These are phyloP conservation scores for Brassica juncea DNA, from an alignment of 345 rosid species.

Conservation along the genomic window DNA sequence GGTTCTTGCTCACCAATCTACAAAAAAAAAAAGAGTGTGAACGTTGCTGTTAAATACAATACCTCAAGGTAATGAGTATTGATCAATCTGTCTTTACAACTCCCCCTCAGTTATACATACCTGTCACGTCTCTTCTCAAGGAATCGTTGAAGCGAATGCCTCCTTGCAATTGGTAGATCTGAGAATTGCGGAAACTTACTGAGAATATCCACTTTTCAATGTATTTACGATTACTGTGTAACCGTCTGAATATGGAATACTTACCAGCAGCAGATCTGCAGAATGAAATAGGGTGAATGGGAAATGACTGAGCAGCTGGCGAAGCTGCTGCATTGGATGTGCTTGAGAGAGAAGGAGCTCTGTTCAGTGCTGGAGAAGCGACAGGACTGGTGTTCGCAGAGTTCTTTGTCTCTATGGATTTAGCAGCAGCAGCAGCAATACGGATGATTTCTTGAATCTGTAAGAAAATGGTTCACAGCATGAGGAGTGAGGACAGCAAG, in stretches of 20 bases:
- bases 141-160: conserved; percentile 86
- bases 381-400: conserved; percentile 41
- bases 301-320: conserved; percentile 48
- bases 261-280: conserved; percentile 86
- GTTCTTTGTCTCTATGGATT: conserved; percentile 52
- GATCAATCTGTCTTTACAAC: conserved; percentile 12
- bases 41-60: conserved; percentile 17
- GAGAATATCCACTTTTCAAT: conserved; percentile 10
- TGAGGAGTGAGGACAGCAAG: not conserved
- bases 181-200: conserved; percentile 22
- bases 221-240: not conserved
- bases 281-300: conserved; percentile 50
- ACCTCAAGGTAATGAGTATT: not conserved
- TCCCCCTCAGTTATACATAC: conserved; percentile 40
- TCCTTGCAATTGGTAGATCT: conserved; percentile 88
- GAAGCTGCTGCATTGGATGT: conserved; percentile 64
- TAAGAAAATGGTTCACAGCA: not conserved
- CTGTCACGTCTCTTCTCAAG: conserved; percentile 92
- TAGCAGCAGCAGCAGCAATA: conserved; percentile 59
- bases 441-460: conserved; percentile 75
- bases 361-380: conserved; percentile 59
- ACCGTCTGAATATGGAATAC: conserved; percentile 1
- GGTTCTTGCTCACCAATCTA: conserved; percentile 79
- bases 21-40: not conserved
- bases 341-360: conserved; percentile 84